These are phyloP conservation scores for Oenanthe javanica DNA, from an alignment of 140 eudicot species.

Conservation along the genomic window DNA sequence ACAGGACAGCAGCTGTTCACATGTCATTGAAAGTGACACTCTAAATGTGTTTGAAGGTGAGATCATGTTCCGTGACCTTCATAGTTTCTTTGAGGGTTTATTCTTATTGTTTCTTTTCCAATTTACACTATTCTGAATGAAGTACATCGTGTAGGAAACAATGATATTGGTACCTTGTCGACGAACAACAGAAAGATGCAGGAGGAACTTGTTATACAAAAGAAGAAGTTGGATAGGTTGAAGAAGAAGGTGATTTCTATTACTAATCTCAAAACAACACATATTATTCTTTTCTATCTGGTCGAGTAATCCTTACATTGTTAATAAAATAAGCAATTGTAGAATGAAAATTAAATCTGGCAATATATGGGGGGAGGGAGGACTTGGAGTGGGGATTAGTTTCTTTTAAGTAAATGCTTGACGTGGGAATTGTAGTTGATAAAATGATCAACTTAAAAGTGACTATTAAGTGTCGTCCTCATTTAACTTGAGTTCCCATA, in stretches of 20 bases:
- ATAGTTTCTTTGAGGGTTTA: slow-evolving; percentile 1
- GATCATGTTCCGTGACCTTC: slow-evolving; percentile 1
- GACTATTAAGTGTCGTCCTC: background rate
- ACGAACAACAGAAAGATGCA: slow-evolving; percentile 33
- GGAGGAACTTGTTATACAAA: slow-evolving; percentile 49
- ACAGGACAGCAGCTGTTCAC: slow-evolving; percentile 51
- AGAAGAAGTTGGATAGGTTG: slow-evolving; percentile 55
- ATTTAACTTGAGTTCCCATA: too few relatives aligned
- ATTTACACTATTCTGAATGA: background rate
- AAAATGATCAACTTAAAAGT: background rate
- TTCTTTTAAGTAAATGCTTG: background rate
- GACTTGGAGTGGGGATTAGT: background rate
- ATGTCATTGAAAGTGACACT: slow-evolving; percentile 23
- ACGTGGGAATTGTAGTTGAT: background rate
- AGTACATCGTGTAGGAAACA: slow-evolving; percentile 29
- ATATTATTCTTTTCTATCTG: background rate
- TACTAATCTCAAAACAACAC: background rate
- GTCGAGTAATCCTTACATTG: background rate
- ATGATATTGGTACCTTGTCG: slow-evolving; percentile 24
- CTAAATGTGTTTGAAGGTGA: slow-evolving; percentile 56
- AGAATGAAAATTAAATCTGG: background rate
- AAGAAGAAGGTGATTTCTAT: slow-evolving; percentile 58
- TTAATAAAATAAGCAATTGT: background rate
- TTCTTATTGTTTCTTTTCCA: background rate
- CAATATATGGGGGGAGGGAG: background rate